Evolutionary conservation across 495 filamentous ascomycete genomes (phyloP).

Genomic region (Baudoinia panamericana): DNA sequence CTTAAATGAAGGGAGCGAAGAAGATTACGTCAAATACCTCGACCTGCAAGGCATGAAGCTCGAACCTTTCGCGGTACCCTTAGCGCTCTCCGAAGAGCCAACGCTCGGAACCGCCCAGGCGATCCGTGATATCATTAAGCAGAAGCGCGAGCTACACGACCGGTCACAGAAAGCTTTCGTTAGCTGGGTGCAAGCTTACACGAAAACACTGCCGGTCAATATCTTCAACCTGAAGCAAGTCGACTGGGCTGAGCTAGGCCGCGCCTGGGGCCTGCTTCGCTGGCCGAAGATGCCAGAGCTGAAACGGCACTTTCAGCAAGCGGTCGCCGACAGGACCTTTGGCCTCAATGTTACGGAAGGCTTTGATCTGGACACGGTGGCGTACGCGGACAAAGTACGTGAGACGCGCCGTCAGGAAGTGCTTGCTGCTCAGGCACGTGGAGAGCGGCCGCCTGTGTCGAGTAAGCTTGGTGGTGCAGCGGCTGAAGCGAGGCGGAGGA

Average conservation of each 20-base stretch:
- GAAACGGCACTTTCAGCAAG: slow-evolving; percentile 27
- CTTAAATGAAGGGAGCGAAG: slow-evolving; percentile 68
- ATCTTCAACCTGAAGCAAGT: slow-evolving; percentile 79
- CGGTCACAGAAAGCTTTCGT: slow-evolving; percentile 85
- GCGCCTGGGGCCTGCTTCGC: slow-evolving; percentile 70
- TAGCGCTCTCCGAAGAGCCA: slow-evolving; percentile 40
- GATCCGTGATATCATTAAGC: slow-evolving; percentile 48
- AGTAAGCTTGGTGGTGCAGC: slow-evolving; percentile 14
- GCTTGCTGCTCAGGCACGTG: slow-evolving; percentile 31
- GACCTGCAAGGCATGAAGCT: slow-evolving; percentile 64
- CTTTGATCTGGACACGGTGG: slow-evolving; percentile 50
- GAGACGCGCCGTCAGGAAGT: slow-evolving; percentile 56
- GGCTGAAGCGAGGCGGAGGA: slow-evolving; percentile 37
- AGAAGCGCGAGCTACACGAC: slow-evolving; percentile 75
- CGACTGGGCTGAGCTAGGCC: slow-evolving; percentile 69
- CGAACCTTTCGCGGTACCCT: slow-evolving; percentile 32
- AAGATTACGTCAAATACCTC: slow-evolving; percentile 79
- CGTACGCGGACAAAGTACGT: slow-evolving; percentile 64
- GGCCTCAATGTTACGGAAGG: slow-evolving; percentile 48
- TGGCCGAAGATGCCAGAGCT: slow-evolving; percentile 93
- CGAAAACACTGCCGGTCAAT: slow-evolving; percentile 76
- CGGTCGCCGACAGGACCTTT: slow-evolving; percentile 6
- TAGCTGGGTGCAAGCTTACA: slow-evolving; percentile 79
- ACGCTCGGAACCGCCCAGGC: slow-evolving; percentile 37
- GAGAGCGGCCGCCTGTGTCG: slow-evolving; percentile 13